phyloP scores from a whole-genome alignment of 306 rosid genomes.

The Ceratonia siliqua region DNA sequence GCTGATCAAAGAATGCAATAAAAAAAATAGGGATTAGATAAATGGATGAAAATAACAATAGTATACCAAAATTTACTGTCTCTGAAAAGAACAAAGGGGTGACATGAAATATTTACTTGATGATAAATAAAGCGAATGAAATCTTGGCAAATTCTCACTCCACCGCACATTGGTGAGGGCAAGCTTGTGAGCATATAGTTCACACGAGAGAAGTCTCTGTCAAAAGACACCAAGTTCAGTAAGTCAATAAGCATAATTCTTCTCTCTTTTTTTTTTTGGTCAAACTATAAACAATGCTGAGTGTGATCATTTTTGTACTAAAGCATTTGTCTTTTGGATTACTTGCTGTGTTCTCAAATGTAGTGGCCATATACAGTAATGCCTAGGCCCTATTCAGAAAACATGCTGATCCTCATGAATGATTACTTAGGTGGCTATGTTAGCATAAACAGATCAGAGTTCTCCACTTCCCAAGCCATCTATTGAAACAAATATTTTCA shows the following conservation, averaged over 20 bases:
- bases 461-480: neutral
- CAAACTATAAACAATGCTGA: too few species aligned
- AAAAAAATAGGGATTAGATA: neutral
- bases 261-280: too few species aligned
- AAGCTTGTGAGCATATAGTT: constrained; percentile 54
- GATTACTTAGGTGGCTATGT: neutral
- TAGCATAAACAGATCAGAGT: neutral
- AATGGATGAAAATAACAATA: neutral
- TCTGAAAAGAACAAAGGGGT: neutral
- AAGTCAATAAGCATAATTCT: neutral
- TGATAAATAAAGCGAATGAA: constrained; percentile 53
- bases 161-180: constrained; percentile 49
- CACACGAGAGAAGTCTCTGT: constrained; percentile 61
- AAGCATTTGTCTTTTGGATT: neutral
- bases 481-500: neutral
- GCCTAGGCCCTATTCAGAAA: constrained; percentile 53
- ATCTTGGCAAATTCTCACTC: constrained; percentile 49
- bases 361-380: constrained; percentile 58
- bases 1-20: constrained; percentile 29
- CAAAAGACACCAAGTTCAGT: constrained; percentile 15
- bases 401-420: neutral
- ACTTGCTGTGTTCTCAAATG: constrained; percentile 58
- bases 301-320: neutral
- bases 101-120: constrained; percentile 43
- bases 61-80: neutral